A percentile compares a stretch with the other conserved stretches of the same genome.
Conservation (phyloP, 2,329 filamentous ascomycete genomes). For the Epichloe sibirici region DNA sequence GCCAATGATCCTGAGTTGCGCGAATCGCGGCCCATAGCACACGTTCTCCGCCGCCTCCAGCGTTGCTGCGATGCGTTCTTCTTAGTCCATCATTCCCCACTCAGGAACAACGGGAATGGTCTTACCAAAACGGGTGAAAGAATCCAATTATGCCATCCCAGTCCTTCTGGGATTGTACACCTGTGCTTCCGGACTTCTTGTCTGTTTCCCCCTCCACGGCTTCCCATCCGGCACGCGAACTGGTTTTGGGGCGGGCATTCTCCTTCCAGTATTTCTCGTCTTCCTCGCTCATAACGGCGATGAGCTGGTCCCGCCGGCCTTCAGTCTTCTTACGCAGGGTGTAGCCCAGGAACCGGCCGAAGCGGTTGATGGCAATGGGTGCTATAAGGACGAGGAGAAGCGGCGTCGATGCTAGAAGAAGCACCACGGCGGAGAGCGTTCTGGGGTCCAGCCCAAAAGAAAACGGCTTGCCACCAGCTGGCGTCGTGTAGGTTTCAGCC, state of each 20-base stretch:
- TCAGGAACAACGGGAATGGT: conserved; percentile 4
- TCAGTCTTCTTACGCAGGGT: conserved; percentile 51
- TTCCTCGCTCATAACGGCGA: conserved; percentile 37
- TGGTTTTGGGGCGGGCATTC: conserved; percentile 21
- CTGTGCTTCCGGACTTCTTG: conserved; percentile 22
- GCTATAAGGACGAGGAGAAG: conserved; percentile 14
- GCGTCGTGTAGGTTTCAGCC: conserved; percentile 18
- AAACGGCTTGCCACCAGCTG: conserved; percentile 14
- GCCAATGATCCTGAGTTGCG: conserved; percentile 81
- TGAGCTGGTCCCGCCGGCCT: conserved; percentile 45
- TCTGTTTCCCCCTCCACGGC: conserved; percentile 52
- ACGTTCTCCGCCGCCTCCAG: conserved; percentile 87
- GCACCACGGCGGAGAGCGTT: conserved; percentile 15
- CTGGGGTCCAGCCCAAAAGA: conserved; percentile 19
- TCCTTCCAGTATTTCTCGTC: conserved; percentile 26
- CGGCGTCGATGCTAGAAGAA: conserved; percentile 10
- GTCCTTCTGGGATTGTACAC: conserved; percentile 32
- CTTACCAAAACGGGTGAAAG: conserved; percentile 93
- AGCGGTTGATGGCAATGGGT: conserved; percentile 12
- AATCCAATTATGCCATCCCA: conserved; percentile 88
- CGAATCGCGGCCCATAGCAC: conserved; percentile 93
- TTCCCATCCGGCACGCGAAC: conserved; percentile 55
- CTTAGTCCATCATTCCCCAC: not conserved
- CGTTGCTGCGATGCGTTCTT: conserved; percentile 50
- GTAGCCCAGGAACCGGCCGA: conserved; percentile 43